phyloP scores from a whole-genome alignment of 1,139 yeast species.

The Lodderomyces theae region DNA sequence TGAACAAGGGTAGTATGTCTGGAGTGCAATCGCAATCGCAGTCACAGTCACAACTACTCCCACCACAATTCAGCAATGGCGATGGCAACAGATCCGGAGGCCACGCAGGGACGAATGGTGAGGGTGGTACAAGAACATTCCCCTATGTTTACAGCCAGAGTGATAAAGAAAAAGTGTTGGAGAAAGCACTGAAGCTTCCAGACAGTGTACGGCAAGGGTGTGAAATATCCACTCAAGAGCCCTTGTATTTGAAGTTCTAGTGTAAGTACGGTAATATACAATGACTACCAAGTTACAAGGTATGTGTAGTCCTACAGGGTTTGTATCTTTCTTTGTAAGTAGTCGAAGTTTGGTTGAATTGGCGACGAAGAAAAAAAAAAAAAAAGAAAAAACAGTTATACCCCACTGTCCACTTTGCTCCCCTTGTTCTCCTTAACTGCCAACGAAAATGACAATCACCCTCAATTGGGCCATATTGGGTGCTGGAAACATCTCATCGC shows the following conservation, averaged over 20 bases:
- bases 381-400: neutral
- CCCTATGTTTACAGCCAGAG: slow-evolving; percentile 15
- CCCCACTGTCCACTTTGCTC: slow-evolving; percentile 1
- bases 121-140: neutral
- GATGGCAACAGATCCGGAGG: slow-evolving; percentile 16
- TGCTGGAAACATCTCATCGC: slow-evolving; percentile 45
- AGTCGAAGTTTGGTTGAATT: neutral
- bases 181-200: slow-evolving; percentile 20
- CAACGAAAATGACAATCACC: slow-evolving; percentile 16
- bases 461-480: slow-evolving; percentile 45
- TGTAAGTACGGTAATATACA: neutral
- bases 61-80: slow-evolving; percentile 1
- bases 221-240: slow-evolving; percentile 22
- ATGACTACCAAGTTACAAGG: neutral
- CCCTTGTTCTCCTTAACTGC: neutral
- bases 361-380: neutral
- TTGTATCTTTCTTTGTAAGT: neutral
- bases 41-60: slow-evolving; percentile 1
- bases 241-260: slow-evolving; percentile 31
- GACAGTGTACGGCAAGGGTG: slow-evolving; percentile 23
- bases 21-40: neutral
- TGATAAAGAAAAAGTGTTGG: slow-evolving; percentile 23
- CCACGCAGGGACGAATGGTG: no score
- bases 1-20: slow-evolving; percentile 15
- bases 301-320: neutral